A percentile compares a stretch with the other conserved stretches of the same genome.
phyloP scores from a whole-genome alignment of 768 basidiomycete species.

The Pleurotus tuber-regium region DNA sequence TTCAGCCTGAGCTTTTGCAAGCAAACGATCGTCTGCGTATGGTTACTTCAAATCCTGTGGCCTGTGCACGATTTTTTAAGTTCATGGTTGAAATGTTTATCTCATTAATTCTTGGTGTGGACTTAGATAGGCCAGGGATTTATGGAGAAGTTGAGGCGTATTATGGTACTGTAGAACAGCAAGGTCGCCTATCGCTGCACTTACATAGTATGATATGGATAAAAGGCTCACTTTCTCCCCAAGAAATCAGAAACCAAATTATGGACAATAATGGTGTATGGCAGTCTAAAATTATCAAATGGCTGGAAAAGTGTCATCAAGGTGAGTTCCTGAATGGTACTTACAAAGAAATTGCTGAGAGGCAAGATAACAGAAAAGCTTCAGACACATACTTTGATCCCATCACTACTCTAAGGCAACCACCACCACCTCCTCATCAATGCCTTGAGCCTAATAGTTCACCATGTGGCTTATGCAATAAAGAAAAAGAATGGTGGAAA shows the following conservation, averaged over 20 bases:
- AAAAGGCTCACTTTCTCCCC: background rate
- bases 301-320: slow-evolving; percentile 27
- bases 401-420: slow-evolving; percentile 18
- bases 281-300: slow-evolving; percentile 23
- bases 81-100: background rate
- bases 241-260: background rate
- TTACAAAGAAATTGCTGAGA: slow-evolving; percentile 14
- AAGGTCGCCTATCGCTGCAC: background rate
- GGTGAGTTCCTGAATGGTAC: slow-evolving; percentile 29
- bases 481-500: slow-evolving; percentile 13
- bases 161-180: background rate
- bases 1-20: background rate
- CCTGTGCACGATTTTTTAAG: too few species aligned
- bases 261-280: background rate
- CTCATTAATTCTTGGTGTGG: background rate
- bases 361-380: background rate
- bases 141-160: background rate
- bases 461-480: slow-evolving; percentile 20
- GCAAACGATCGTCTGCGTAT: background rate
- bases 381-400: slow-evolving; percentile 19
- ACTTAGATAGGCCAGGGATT: background rate
- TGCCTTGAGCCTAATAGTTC: slow-evolving; percentile 10
- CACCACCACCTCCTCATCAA: slow-evolving; percentile 16
- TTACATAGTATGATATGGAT: background rate
- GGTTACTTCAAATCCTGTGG: too few species aligned